A percentile compares a stretch with the other conserved stretches of the same genome.
Evolutionary conservation across 345 rosid genomes (phyloP).

Genomic region (Gynandropsis gynandra): DNA sequence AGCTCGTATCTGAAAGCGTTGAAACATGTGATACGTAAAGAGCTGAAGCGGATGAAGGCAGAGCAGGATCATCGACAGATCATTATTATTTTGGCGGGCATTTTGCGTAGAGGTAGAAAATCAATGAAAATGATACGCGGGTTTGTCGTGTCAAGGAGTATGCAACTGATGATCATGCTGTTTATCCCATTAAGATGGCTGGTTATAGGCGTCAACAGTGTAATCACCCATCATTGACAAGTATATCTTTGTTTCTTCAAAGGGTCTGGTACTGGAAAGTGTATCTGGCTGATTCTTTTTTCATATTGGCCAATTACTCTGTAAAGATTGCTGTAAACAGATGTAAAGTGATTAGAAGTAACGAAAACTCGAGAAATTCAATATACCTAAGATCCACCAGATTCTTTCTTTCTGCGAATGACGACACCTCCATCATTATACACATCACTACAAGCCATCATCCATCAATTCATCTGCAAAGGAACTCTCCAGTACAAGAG

Average conservation of each 20-base stretch:
- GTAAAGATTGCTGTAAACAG: too few species aligned
- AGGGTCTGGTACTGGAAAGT: slow-evolving; percentile 8
- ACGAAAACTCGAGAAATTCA: too few species aligned
- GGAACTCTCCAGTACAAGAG: not conserved
- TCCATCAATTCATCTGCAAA: slow-evolving; percentile 1
- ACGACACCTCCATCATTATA: too few species aligned
- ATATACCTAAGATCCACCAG: too few species aligned
- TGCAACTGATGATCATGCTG: slow-evolving; percentile 64
- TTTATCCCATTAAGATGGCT: slow-evolving; percentile 54
- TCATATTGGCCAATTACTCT: not conserved
- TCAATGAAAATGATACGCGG: slow-evolving; percentile 52
- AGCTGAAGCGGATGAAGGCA: slow-evolving; percentile 52
- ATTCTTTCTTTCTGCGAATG: too few species aligned
- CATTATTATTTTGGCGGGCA: slow-evolving; percentile 41
- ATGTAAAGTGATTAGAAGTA: too few species aligned
- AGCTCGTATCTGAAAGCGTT: slow-evolving; percentile 68
- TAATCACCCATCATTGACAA: slow-evolving; percentile 28
- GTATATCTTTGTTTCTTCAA: slow-evolving; percentile 24
- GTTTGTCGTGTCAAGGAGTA: slow-evolving; percentile 59
- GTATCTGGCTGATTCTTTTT: slow-evolving; percentile 6
- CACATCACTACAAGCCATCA: slow-evolving; percentile 9
- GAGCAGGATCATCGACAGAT: slow-evolving; percentile 37
- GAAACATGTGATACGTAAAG: slow-evolving; percentile 55
- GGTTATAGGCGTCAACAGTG: slow-evolving; percentile 37
- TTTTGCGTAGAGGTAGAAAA: slow-evolving; percentile 51